phyloP scores from a whole-genome alignment of 1,139 yeast genomes.

The Taphrina deformans region DNA sequence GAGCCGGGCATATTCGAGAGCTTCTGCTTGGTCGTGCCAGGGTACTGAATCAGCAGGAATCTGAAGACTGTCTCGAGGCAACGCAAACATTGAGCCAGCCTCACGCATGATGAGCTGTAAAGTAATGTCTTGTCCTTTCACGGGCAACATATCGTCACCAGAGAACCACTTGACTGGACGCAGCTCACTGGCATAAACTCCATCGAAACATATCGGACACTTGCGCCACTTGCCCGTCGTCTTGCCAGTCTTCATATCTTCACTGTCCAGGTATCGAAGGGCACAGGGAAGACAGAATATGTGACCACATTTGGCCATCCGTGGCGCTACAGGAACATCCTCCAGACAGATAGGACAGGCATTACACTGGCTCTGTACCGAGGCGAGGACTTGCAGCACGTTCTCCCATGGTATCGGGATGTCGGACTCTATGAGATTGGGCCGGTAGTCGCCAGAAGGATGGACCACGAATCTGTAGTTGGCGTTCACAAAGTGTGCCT shows the following conservation, averaged over 20 bases:
- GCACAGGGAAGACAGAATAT: slow-evolving; percentile 82
- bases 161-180: slow-evolving; percentile 67
- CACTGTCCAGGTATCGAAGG: slow-evolving; percentile 60
- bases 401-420: slow-evolving; percentile 62
- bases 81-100: slow-evolving; percentile 58
- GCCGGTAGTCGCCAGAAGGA: slow-evolving; percentile 55
- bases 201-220: slow-evolving; percentile 82
- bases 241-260: slow-evolving; percentile 38
- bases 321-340: slow-evolving; percentile 82
- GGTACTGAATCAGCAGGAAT: slow-evolving; percentile 40
- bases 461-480: slow-evolving; percentile 82
- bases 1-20: slow-evolving; percentile 57
- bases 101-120: slow-evolving; percentile 74
- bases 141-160: slow-evolving; percentile 65
- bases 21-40: slow-evolving; percentile 45
- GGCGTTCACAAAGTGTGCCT: slow-evolving; percentile 77
- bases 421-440: slow-evolving; percentile 72
- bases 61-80: slow-evolving; percentile 53
- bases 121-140: slow-evolving; percentile 58
- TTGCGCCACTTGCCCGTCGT: slow-evolving; percentile 53
- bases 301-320: slow-evolving; percentile 96
- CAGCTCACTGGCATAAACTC: slow-evolving; percentile 59
- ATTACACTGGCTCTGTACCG: slow-evolving; percentile 56
- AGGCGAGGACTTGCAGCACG: slow-evolving; percentile 70
- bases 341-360: slow-evolving; percentile 89